phyloP scores from a whole-genome alignment of 768 basidiomycete species.

The Leccinellum rugosiceps region DNA sequence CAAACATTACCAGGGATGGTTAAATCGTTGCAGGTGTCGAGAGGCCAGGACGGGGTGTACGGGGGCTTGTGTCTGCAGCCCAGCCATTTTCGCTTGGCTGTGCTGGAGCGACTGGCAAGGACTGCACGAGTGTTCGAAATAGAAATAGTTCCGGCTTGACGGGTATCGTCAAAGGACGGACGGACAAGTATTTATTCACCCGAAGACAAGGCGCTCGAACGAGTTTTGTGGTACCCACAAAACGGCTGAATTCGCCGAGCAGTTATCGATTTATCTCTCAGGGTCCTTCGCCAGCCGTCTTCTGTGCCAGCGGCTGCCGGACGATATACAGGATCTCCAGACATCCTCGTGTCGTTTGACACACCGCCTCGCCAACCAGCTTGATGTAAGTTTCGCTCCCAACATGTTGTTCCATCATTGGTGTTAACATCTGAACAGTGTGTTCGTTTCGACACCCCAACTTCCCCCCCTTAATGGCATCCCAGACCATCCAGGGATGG shows the following conservation, averaged over 20 bases:
- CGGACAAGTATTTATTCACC: conserved; percentile 11
- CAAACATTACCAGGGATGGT: not conserved
- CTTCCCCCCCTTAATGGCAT: conserved; percentile 17
- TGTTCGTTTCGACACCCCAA: not conserved
- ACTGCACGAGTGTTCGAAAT: not conserved
- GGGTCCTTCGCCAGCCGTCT: not conserved
- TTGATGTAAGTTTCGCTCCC: not conserved
- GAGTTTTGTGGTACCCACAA: not conserved
- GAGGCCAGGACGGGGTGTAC: conserved; percentile 12
- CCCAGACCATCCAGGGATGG: conserved; percentile 27
- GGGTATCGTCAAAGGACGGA: conserved; percentile 15
- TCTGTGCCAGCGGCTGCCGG: not conserved
- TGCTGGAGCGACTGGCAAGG: not conserved
- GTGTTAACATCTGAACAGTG: conserved; percentile 7
- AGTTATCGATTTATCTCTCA: not conserved
- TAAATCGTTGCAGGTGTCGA: not conserved
- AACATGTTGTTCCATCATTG: not conserved
- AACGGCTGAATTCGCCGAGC: not conserved
- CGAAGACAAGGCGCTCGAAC: not conserved
- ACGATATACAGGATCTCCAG: conserved; percentile 1
- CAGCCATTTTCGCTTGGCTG: conserved; percentile 18
- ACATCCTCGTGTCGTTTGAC: not conserved
- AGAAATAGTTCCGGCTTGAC: conserved; percentile 13
- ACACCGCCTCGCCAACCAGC: not conserved
- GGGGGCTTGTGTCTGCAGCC: conserved; percentile 11